Percentiles rank a stretch among this genome's conserved stretches.
Evolutionary conservation across 345 rosid genomes (phyloP).

Genomic region (Dovyalis caffra): DNA sequence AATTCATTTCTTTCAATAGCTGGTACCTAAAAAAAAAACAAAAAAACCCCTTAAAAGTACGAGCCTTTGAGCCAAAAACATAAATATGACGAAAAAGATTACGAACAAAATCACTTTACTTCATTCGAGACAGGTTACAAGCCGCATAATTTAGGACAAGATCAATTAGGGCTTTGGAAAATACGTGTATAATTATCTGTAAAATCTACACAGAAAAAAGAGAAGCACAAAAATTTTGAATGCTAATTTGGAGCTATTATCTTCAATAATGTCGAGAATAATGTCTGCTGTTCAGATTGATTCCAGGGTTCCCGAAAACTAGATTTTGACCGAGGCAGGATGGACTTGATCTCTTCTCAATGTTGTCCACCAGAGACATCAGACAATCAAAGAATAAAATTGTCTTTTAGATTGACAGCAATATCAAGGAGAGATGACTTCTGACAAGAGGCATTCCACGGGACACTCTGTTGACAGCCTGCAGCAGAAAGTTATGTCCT

Average conservation of each 20-base stretch:
- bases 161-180: neutral
- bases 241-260: neutral
- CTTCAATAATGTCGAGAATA: neutral
- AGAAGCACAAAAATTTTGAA: neutral
- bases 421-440: neutral
- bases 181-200: neutral
- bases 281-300: neutral
- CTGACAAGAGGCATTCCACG: neutral
- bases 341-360: neutral
- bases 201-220: neutral
- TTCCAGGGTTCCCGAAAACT: neutral
- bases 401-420: slow-evolving; percentile 3
- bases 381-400: neutral
- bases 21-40: neutral
- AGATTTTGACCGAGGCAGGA: neutral
- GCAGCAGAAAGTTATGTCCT: neutral
- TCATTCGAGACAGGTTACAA: neutral
- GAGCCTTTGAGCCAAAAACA: neutral
- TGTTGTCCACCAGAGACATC: neutral
- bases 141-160: neutral
- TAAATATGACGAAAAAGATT: neutral
- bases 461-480: neutral
- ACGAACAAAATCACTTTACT: neutral
- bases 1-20: neutral
- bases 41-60: neutral